Evolutionary conservation across 345 rosid species (phyloP), one percentile per base, ranked within the genome.

Genomic region (Noccaea bulbosa): DNA sequence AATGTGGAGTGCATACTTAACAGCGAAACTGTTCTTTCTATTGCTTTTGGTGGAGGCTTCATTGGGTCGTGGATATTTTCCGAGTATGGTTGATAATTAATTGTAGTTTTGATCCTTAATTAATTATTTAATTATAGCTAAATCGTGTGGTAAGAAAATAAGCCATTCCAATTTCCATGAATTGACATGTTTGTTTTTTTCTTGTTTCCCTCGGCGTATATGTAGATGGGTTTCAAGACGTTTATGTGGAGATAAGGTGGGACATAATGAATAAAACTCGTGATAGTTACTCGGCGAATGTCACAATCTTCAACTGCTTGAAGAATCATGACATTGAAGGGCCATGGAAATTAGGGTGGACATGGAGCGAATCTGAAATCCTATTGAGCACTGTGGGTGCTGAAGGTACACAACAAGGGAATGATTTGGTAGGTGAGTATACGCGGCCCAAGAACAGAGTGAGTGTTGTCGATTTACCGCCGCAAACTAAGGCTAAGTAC

Each of bases 41-140:
- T 20, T 49, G 54, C 6, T 49, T 49, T 49, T 49, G 33, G 54
- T 49, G n/a, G 54, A 50, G 6, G 32, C 34, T 50, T 22, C 54
- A 22, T 11, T 50, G 14, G 54, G 54, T 50, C 54, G 54, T 24
- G 27, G 27, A 50, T 50, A 22, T 50, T 1, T 10, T 9, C 33
- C 0, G 0, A 22, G 33, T 37, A 37, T 8, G 40, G 10, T 37
- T 37, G 40, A 37, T 37, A 8, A 37, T 37, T 37, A 8, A 37
- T 8, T 8, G 34, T 50, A 22, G 11, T 5, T 50, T 33, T 50
- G 22, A 5, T 7, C 24, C 6, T 50, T 50, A 22, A 11, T 10
- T 50, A 22, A 11, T 4, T 10, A 50, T 5, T 10, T 50, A 22
- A 11, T 4, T 10, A 50, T 5, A 10, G 54, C 5, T 9, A 10